Base-by-base conservation (phyloP, 192 early-diverging fungal genomes). In the Coemansia sp. region DNA sequence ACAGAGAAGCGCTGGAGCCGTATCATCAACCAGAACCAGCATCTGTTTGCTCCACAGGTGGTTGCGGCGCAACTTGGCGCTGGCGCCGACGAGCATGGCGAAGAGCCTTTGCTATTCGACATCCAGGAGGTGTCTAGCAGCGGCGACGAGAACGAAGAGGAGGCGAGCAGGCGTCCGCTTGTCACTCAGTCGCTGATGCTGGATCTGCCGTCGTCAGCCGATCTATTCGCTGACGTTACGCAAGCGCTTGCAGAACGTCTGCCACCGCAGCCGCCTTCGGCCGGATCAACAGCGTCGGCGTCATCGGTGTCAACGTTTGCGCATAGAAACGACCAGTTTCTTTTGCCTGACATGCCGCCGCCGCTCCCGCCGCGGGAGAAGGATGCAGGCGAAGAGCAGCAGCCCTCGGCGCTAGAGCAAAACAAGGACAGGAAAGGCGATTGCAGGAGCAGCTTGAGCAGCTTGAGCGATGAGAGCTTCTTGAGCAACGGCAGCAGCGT, bases 21-120 rank as follows among this genome's bases (percentile, higher is more conserved):
- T 20, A 73, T 76, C 49, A 66, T 82, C 64, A 62, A n/a, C 65
- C 62, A 75, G 59, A 82, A 82, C 62, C 79, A 82, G 68, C 79
- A 82, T 43, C 66, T 82, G 55, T 82, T 82, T 62, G 46, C 46
- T 5, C 18, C 67, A 1, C 56, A 72, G 6, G 55, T 41, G 15
- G 45, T 76, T 11, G 60, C 56, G 33, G 52, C 62, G 52, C 68
- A 70, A 20, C 36, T 56, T 34, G 69, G 41, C 18, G 59, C 49
- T 10, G 36, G 21, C 21, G 20, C 33, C 16, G 20, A 34, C 44
- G 33, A 52, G 21, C 16, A 56, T 38, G 66, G 21, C 41, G 59
- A 64, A 6, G 66, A 67, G 21, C 16, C 36, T 12, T 2, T 26
- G n/a, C 35, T 60, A 34, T 38, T 60, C 26, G 66, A 21, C n/a